Percentiles rank a stretch among this genome's conserved stretches.
These are phyloP conservation scores for Dioszegia hungarica DNA, from an alignment of 768 basidiomycete genomes.

Conservation along the genomic window DNA sequence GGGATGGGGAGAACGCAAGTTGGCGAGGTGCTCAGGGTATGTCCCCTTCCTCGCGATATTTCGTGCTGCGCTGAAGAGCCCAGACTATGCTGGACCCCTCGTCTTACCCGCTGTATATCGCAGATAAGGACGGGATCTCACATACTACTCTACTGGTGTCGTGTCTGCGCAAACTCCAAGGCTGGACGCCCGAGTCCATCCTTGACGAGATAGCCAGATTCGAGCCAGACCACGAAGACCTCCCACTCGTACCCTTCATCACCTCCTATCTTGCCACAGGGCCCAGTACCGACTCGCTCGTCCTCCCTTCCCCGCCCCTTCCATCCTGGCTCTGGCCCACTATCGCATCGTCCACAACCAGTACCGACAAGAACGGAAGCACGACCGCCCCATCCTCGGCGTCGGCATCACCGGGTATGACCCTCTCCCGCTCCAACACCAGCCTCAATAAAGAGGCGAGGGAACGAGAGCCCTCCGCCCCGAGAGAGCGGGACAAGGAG, in stretches of 20 bases:
- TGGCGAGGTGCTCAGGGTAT: constrained; percentile 33
- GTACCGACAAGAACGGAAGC: neutral
- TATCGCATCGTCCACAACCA: neutral
- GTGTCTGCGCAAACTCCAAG: constrained; percentile 39
- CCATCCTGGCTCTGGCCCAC: constrained; percentile 39
- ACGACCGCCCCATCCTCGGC: neutral
- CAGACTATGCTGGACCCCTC: constrained; percentile 28
- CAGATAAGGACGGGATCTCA: constrained; percentile 41
- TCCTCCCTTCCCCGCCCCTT: constrained; percentile 27
- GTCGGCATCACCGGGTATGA: neutral
- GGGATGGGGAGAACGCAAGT: constrained; percentile 39
- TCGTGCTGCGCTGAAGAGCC: neutral
- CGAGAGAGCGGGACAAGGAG: neutral
- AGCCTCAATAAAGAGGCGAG: neutral
- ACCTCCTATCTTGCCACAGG: constrained; percentile 21
- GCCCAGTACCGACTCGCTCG: constrained; percentile 11
- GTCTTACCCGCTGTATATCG: constrained; percentile 39
- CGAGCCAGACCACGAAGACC: constrained; percentile 39
- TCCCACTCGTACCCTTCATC: constrained; percentile 34
- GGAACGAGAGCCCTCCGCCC: neutral
- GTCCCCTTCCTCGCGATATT: neutral
- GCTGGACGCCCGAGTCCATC: constrained; percentile 37
- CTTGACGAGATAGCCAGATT: constrained; percentile 36
- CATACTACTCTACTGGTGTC: constrained; percentile 38
- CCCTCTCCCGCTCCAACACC: constrained; percentile 9